phyloP scores from a whole-genome alignment of 257 asterid species.

The Lycium ferocissimum region DNA sequence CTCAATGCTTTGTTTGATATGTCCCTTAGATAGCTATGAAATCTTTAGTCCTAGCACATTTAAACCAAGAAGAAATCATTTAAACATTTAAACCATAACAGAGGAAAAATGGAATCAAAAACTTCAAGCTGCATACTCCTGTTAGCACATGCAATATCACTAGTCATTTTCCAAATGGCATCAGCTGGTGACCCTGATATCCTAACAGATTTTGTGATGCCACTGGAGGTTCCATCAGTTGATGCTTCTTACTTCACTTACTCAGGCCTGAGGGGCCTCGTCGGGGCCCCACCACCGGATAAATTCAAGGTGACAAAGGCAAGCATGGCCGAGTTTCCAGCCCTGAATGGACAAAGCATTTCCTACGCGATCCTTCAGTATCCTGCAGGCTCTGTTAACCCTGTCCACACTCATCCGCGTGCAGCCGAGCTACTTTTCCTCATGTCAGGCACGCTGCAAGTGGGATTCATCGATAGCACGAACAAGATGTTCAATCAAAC shows the following conservation, averaged over 20 bases:
- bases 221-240: conserved; percentile 31
- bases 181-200: conserved; percentile 60
- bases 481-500: conserved; percentile 54
- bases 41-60: not conserved
- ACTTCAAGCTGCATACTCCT: not conserved
- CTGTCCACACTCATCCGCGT: conserved; percentile 67
- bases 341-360: conserved; percentile 57
- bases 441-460: conserved; percentile 51
- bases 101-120: not conserved
- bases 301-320: conserved; percentile 58
- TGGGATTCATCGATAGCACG: conserved; percentile 60
- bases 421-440: conserved; percentile 64
- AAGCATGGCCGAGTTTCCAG: conserved; percentile 54
- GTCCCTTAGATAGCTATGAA: not conserved
- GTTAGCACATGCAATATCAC: conserved; percentile 8
- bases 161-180: conserved; percentile 30
- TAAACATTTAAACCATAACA: not conserved
- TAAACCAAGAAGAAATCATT: not conserved
- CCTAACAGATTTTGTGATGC: conserved; percentile 53
- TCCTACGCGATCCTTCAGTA: conserved; percentile 58
- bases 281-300: conserved; percentile 47
- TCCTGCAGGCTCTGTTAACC: conserved; percentile 57
- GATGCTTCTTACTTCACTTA: conserved; percentile 54
- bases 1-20: not conserved
- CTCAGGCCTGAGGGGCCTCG: conserved; percentile 54